Evolutionary conservation across 1,284 basidiomycete genomes (phyloP), one percentile per base, ranked within the genome.

Genomic region (Rhodotorula sp.): DNA sequence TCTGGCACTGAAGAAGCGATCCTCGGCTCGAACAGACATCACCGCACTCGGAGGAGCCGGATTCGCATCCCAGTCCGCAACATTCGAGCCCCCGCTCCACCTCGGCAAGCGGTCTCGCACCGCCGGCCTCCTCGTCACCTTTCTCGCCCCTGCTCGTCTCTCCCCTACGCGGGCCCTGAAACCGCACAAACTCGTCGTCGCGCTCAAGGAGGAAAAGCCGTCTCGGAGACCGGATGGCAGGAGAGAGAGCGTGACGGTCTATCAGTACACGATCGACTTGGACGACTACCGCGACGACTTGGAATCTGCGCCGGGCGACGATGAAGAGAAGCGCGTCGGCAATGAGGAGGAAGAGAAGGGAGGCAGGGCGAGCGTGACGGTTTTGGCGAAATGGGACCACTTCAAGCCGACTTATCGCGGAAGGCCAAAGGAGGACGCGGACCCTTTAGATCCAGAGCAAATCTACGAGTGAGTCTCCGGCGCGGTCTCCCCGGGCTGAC

Each of bases 11-110:
- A 6, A 23, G 34, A 38, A 21, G 31, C 21, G 16, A 57, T n/a
- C 14, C 7, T 4, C 26, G 6, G 16, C 26, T 3, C 10, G 21
- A 16, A 18, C 72, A 83, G 83, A 85, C 69, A 84, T 81, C 65
- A 78, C 79, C 23, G 83, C 84, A 0, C 81, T 85, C 31, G 84
- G 84, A 12, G 84, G 83, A 12, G 84, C 84, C 15, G 84, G 84
- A 0, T 85, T 85, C 70, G 84, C 84, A 0, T 84, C 84, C 8
- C 84, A 84, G 70, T 77, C 80, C 0, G 80, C 82, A 61, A 71
- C 77, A 12, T 83, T 82, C 66, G 73, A 38, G 2, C 56, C 70
- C 5, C 8, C 66, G 72, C 77, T 80, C 3, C 73, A 81, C 31
- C 28, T 50, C 31, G 63, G 78, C 64, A 64, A 69, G 47, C 69